Evolutionary conservation across 768 basidiomycete genomes (phyloP).

Genomic region (Harrya chromipes): DNA sequence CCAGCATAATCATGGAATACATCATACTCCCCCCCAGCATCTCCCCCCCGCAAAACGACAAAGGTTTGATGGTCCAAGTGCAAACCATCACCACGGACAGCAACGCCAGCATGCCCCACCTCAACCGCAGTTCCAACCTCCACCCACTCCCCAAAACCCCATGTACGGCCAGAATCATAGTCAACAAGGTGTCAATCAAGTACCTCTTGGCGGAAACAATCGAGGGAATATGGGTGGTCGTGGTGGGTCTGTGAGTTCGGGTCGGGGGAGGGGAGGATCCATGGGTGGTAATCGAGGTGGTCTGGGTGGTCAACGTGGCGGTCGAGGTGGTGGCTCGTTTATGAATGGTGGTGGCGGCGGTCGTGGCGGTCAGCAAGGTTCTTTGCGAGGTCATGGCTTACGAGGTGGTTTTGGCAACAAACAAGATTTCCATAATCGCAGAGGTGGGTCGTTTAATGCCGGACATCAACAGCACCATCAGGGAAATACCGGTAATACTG

Average conservation of each 20-base stretch:
- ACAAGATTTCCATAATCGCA: constrained; percentile 62
- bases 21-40: constrained; percentile 73
- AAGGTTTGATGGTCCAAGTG: constrained; percentile 78
- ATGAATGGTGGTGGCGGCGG: constrained; percentile 34
- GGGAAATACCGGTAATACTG: constrained; percentile 37
- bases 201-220: constrained; percentile 39
- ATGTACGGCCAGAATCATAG: constrained; percentile 34
- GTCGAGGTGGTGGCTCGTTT: constrained; percentile 37
- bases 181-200: constrained; percentile 43
- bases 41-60: constrained; percentile 91
- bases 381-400: constrained; percentile 61
- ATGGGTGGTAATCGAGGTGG: constrained; percentile 46
- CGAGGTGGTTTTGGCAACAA: constrained; percentile 62
- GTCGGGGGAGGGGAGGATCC: constrained; percentile 47
- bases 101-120: constrained; percentile 45
- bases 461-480: constrained; percentile 39
- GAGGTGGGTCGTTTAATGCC: constrained; percentile 59
- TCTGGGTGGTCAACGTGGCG: constrained; percentile 40
- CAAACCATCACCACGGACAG: constrained; percentile 39
- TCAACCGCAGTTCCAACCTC: constrained; percentile 57
- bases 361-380: constrained; percentile 46
- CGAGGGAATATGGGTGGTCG: constrained; percentile 47
- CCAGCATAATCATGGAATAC: constrained; percentile 46
- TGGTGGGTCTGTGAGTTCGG: constrained; percentile 34
- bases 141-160: constrained; percentile 26